Conservation (phyloP, 805 yeast species). For the Cyberlindnera subsufficiens region DNA sequence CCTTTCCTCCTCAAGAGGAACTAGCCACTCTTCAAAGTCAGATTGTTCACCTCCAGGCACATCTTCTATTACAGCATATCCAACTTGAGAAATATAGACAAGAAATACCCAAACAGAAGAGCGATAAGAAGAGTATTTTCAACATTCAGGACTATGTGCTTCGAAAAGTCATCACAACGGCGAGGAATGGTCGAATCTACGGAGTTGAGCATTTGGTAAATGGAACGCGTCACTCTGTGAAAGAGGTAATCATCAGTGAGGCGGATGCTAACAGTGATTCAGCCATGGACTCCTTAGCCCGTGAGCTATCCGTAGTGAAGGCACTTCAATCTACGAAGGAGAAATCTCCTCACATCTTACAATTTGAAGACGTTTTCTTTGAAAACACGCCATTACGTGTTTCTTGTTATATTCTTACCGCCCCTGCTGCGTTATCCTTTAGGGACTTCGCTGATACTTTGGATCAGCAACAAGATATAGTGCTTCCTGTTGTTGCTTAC, state of each 20-base stretch:
- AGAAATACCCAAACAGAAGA: background rate
- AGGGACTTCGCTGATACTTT: background rate
- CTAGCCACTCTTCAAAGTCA: background rate
- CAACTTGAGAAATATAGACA: background rate
- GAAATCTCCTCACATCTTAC: background rate
- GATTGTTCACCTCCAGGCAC: background rate
- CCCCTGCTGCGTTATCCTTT: slow-evolving; percentile 1
- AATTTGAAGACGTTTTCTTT: background rate
- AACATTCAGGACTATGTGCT: slow-evolving; percentile 2
- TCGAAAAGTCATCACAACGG: background rate
- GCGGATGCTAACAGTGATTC: background rate
- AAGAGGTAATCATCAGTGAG: slow-evolving; percentile 3
- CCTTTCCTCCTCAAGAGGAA: too few species aligned
- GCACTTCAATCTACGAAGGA: background rate
- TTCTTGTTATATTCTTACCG: background rate
- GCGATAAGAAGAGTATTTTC: background rate
- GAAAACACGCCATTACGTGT: slow-evolving; percentile 1
- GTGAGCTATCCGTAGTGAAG: slow-evolving; percentile 1
- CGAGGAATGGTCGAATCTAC: slow-evolving; percentile 4
- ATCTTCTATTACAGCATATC: background rate
- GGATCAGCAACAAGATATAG: background rate
- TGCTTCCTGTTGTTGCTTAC: background rate
- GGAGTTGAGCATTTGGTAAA: slow-evolving; percentile 4
- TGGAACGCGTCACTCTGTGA: slow-evolving; percentile 2
- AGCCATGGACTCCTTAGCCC: background rate